Evolutionary conservation across 768 basidiomycete genomes (phyloP), one percentile per base, ranked within the genome.

Genomic region (Amylocystis lapponica): DNA sequence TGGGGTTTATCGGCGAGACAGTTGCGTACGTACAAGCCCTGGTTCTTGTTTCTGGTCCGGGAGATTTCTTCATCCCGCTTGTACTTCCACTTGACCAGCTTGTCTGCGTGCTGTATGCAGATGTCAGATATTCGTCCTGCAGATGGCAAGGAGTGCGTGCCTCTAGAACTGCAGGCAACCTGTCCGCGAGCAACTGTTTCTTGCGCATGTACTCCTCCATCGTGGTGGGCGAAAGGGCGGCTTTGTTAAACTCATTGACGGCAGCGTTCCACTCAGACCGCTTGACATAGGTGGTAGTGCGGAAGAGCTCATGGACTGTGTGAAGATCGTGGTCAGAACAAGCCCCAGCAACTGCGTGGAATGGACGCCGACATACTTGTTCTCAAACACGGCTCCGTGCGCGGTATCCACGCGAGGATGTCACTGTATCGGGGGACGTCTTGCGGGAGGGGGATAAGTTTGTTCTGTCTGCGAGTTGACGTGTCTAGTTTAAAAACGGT

Each of bases 201-300:
- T 43, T 26, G 27, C 39, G 19, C 29, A 14, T 5, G 19, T 57
- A 56, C 14, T 45, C 44, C 1, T 31, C 31, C 14, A 51, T 16
- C 3, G 41, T 43, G 3, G 31, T 45, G 5, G 46, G 36, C 3
- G 31, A 30, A 2, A 55, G 47, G 17, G 45, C n/a, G 2, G 39
- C 50, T 25, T 43, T 57, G 33, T 56, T 60, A 40, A 40, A 52
- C 38, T 56, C 56, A 42, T 53, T 43, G n/a, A 49, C 21, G 8
- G 55, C 54, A 16, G 33, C 17, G 13, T 37, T 3, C 56, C 54
- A 59, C 12, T 41, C 40, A 5, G 11, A 26, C 27, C 23, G 46
- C 14, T 45, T 38, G 4, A 49, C 47, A 13, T 19, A 40, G 5
- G 34, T 27, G n/a, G 6, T 14, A 25, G 25, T 35, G 19, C 39